A percentile compares a stretch with the other conserved stretches of the same genome.
Evolutionary conservation across 352 stramenopile species (phyloP).

Genomic region (Globisporangium camurandrum): DNA sequence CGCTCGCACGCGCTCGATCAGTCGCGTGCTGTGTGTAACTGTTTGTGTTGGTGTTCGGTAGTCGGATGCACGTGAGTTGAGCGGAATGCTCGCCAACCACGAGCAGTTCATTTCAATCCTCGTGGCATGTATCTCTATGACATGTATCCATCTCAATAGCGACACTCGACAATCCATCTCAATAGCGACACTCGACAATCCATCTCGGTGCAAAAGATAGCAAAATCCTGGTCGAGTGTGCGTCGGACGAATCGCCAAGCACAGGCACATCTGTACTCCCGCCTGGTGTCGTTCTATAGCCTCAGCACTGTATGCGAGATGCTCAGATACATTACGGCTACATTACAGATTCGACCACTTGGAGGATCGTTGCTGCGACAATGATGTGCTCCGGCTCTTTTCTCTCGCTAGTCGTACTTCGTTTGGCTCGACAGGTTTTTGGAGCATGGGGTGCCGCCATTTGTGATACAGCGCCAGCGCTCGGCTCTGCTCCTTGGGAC

Average conservation of each 20-base stretch:
- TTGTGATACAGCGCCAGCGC: background rate
- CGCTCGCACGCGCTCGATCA: background rate
- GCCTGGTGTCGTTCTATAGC: no score
- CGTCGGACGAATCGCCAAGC: background rate
- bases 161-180: background rate
- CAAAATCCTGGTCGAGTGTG: background rate
- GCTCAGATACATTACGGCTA: background rate
- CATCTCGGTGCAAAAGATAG: background rate
- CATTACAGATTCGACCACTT: no score
- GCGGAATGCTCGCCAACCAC: background rate
- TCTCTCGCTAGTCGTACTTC: no score
- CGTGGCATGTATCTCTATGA: background rate
- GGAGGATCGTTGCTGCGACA: no score
- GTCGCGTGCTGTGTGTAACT: no score
- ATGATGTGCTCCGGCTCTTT: no score
- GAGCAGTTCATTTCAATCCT: background rate
- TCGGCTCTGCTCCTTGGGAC: background rate
- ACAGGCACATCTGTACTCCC: no score
- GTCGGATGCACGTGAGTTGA: background rate
- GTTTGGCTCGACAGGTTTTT: no score
- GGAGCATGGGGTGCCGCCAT: no score
- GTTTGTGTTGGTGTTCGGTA: background rate
- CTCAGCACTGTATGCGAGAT: no score
- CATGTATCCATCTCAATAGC: background rate
- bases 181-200: background rate